A percentile compares a stretch with the other conserved stretches of the same genome.
Conservation (phyloP, 371 early-diverging fungal genomes). For the Rhizopus microsporus region DNA sequence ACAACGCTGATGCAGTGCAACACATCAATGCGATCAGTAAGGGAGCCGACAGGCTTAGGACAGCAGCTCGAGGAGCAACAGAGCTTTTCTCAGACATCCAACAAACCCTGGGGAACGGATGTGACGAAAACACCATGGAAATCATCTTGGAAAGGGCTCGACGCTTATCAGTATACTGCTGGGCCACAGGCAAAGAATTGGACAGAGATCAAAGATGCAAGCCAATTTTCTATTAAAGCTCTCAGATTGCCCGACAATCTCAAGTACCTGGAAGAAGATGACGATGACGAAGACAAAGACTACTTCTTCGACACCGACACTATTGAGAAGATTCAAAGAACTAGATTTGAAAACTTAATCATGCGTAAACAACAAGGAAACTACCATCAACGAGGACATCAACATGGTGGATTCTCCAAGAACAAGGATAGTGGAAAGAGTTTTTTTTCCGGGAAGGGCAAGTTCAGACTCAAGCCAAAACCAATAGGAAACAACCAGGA, state of each 20-base stretch:
- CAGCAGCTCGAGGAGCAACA: conserved; percentile 1
- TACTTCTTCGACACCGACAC: neutral
- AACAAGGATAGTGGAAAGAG: no score
- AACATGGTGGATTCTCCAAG: no score
- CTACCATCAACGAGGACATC: no score
- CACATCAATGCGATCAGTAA: neutral
- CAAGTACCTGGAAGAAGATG: neutral
- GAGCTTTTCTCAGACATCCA: neutral
- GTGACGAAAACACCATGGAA: no score
- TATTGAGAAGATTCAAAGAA: neutral
- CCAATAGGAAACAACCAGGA: no score
- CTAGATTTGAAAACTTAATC: neutral
- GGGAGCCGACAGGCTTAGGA: neutral
- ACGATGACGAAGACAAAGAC: neutral
- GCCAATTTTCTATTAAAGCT: neutral
- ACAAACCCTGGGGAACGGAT: no score
- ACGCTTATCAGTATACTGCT: neutral
- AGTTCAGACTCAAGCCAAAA: no score
- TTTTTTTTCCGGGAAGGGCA: no score
- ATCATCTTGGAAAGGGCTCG: no score
- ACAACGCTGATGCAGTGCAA: neutral
- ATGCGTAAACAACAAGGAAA: no score
- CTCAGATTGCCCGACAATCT: conserved; percentile 1
- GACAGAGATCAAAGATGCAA: neutral
- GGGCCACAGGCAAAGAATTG: neutral